Percentiles rank a stretch among this genome's conserved stretches.
Conservation (phyloP, 2,329 filamentous ascomycete genomes). For the Talaromyces sp. region DNA sequence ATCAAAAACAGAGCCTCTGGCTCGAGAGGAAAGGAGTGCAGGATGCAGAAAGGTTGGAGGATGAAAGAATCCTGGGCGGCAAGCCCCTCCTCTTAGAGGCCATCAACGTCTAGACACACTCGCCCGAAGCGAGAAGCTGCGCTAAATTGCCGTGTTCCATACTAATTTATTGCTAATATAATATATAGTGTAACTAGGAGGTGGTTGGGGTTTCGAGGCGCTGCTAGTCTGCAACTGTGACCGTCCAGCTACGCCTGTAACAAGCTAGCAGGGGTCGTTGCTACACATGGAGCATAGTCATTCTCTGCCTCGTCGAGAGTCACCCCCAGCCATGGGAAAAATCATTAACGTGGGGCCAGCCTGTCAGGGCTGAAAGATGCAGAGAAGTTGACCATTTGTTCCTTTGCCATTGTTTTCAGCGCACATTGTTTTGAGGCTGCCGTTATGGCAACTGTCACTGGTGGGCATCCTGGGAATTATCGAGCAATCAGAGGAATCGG, state of each 20-base stretch:
- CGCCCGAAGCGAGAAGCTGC: background rate
- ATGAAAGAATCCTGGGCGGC: background rate
- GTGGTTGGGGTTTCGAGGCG: background rate
- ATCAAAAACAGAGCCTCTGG: slow-evolving; percentile 12
- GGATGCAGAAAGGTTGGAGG: slow-evolving; percentile 1
- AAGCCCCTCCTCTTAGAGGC: background rate
- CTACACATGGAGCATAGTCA: background rate
- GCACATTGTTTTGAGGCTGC: background rate
- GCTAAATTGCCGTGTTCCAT: slow-evolving; percentile 1
- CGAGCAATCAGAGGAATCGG: background rate
- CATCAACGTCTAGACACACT: background rate
- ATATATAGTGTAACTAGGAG: background rate
- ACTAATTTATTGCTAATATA: background rate
- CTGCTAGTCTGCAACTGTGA: background rate
- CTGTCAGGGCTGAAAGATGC: background rate
- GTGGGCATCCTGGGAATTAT: background rate
- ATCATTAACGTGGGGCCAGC: background rate
- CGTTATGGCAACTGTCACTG: background rate
- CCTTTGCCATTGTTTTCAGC: background rate
- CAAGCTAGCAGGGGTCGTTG: slow-evolving; percentile 8
- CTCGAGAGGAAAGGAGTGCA: slow-evolving; percentile 9
- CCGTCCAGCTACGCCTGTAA: slow-evolving; percentile 1
- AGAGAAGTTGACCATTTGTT: background rate
- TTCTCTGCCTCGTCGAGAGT: background rate
- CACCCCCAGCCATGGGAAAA: background rate